Evolutionary conservation across 2,329 filamentous ascomycete genomes (phyloP), one percentile per base, ranked within the genome.

Genomic region (Keithomyces neogunnii): DNA sequence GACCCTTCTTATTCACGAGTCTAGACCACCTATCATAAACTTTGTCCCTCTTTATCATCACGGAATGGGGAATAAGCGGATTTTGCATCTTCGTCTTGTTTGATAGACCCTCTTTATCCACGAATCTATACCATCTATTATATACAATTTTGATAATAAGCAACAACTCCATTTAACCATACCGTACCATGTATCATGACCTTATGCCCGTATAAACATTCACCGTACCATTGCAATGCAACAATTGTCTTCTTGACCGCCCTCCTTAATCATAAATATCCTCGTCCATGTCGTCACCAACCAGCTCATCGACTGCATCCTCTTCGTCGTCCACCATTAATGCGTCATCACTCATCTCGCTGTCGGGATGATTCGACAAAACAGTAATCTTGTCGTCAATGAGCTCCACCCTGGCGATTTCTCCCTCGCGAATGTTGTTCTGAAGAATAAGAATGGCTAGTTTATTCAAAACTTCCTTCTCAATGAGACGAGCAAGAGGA

Each of bases 381-480:
- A 99, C 89, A 2, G 82, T 73, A 53, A 97, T 85, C 66, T 88
- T 88, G 45, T 88, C 88, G 56, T 89, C 82, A 32, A 86, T 79
- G 54, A 97, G 76, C 45, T 88, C 83, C 29, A 97, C 89, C 30
- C 80, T 76, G 1, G 93, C 93, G 2, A 69, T 72, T 73, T 99
- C 93, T 43, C 91, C 91, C 58, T 99, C 92, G 59, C 79, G 82
- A 66, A 99, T 85, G 50, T 81, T 84, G 56, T 89, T 89, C 56
- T 90, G 82, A 29, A 99, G 77, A 56, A 99, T 95, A 56, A 97
- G 79, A 40, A 99, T 88, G 2, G 93, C 93, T 56, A 99, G 75
- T 47, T 85, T 84, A 71, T 99, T 99, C 62, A 99, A 82, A 3
- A 99, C 89, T 69, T 99, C 93, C 72, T 93, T 93, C 75, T 99